Conservation (phyloP, 768 basidiomycete genomes). For the Pholiota microspora region DNA sequence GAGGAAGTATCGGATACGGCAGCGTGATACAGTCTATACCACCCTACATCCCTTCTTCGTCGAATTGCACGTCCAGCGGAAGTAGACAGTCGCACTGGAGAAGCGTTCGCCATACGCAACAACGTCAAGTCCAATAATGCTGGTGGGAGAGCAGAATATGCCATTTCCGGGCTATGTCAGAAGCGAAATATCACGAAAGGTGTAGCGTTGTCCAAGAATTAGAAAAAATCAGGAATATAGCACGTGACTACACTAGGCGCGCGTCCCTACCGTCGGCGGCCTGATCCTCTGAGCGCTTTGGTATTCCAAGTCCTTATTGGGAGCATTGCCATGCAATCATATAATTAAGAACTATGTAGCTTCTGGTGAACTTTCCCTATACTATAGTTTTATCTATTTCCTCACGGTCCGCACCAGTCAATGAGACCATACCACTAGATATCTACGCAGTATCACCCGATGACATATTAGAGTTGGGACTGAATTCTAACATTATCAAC, state of each 20-base stretch:
- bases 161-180: no score
- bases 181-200: no score
- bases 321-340: no score
- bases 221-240: neutral
- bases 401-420: neutral
- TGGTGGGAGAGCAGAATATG: slow-evolving; percentile 19
- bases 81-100: slow-evolving; percentile 4
- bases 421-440: neutral
- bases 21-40: slow-evolving; percentile 22
- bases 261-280: no score
- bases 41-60: slow-evolving; percentile 13
- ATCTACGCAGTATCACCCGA: no score
- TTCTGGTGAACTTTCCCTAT: neutral
- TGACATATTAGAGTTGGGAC: no score
- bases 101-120: slow-evolving; percentile 17
- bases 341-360: neutral
- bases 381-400: neutral
- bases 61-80: slow-evolving; percentile 2
- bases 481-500: neutral
- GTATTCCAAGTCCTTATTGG: no score
- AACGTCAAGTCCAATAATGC: slow-evolving; percentile 27
- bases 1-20: slow-evolving; percentile 10
- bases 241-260: no score
- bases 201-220: neutral
- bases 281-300: no score